phyloP scores from a whole-genome alignment of 2,329 filamentous ascomycete species.

The Plenodomus tracheiphilus region DNA sequence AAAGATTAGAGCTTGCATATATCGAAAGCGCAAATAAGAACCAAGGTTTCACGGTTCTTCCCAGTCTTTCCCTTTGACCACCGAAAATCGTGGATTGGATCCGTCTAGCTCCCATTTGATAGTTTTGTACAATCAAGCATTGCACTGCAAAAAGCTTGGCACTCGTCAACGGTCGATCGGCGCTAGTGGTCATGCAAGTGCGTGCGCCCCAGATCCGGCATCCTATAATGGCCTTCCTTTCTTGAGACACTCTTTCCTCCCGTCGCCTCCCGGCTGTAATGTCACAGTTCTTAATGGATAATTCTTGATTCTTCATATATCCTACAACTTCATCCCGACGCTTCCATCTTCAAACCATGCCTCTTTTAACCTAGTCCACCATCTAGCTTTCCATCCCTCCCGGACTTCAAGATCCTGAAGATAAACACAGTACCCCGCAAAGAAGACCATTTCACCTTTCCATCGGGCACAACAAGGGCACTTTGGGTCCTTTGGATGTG shows the following conservation, averaged over 20 bases:
- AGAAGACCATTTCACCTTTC: no score
- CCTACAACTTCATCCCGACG: neutral
- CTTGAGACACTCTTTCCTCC: no score
- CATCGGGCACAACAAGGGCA: no score
- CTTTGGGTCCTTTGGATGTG: slow-evolving; percentile 1
- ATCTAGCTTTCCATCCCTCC: neutral
- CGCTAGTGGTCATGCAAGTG: slow-evolving; percentile 9
- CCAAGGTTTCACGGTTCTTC: no score
- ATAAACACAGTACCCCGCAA: no score
- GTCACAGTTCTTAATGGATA: neutral
- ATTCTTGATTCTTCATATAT: neutral
- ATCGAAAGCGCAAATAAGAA: neutral
- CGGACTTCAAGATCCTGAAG: neutral
- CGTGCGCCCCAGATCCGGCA: slow-evolving; percentile 3
- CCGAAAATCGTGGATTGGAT: no score
- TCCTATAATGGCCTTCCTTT: neutral
- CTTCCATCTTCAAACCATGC: neutral
- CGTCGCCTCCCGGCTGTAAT: neutral
- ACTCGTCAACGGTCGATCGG: slow-evolving; percentile 16
- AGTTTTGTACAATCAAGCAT: no score
- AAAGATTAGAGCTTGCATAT: neutral
- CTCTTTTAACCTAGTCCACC: neutral
- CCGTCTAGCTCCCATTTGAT: no score
- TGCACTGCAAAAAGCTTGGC: slow-evolving; percentile 9
- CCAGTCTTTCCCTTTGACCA: no score